phyloP scores from a whole-genome alignment of 495 filamentous ascomycete genomes.

The Xylaria longipes region DNA sequence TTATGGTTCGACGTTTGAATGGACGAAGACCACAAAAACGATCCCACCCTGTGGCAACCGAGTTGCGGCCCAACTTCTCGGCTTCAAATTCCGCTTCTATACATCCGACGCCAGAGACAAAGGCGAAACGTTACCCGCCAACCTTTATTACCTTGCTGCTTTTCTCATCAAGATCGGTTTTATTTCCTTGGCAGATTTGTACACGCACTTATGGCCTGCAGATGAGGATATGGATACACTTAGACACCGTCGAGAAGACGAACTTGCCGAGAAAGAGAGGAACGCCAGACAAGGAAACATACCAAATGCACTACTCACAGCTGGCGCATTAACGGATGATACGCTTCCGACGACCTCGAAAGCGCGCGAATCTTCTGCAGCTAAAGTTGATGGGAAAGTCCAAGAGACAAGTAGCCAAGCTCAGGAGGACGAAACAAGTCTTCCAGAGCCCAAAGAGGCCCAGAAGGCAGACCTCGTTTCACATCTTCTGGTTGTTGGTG shows the following conservation, averaged over 20 bases:
- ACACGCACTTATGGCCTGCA: slow-evolving; percentile 86
- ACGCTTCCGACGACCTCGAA: slow-evolving; percentile 38
- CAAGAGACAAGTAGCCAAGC: slow-evolving; percentile 49
- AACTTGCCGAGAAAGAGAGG: slow-evolving; percentile 79
- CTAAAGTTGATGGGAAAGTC: slow-evolving; percentile 35
- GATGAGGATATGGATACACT: slow-evolving; percentile 82
- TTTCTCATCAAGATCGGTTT: slow-evolving; percentile 97
- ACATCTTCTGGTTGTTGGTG: slow-evolving; percentile 87
- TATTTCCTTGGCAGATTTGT: slow-evolving; percentile 91
- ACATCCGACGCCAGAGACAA: slow-evolving; percentile 69
- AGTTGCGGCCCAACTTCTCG: slow-evolving; percentile 90
- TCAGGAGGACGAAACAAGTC: slow-evolving; percentile 63
- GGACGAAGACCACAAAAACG: slow-evolving; percentile 80
- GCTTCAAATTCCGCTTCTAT: slow-evolving; percentile 98
- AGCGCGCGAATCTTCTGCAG: slow-evolving; percentile 42
- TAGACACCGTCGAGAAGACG: slow-evolving; percentile 69
- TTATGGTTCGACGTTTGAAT: slow-evolving; percentile 57
- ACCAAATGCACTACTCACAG: slow-evolving; percentile 87
- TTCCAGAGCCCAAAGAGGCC: slow-evolving; percentile 78
- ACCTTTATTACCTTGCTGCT: slow-evolving; percentile 88
- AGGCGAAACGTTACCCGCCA: slow-evolving; percentile 79
- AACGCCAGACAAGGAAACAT: slow-evolving; percentile 67
- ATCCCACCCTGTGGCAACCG: slow-evolving; percentile 84
- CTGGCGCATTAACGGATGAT: slow-evolving; percentile 87
- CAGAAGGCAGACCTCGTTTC: slow-evolving; percentile 87